Base-by-base conservation (phyloP, 176 grass and related monocot species). In the Phoenix roebelenii region DNA sequence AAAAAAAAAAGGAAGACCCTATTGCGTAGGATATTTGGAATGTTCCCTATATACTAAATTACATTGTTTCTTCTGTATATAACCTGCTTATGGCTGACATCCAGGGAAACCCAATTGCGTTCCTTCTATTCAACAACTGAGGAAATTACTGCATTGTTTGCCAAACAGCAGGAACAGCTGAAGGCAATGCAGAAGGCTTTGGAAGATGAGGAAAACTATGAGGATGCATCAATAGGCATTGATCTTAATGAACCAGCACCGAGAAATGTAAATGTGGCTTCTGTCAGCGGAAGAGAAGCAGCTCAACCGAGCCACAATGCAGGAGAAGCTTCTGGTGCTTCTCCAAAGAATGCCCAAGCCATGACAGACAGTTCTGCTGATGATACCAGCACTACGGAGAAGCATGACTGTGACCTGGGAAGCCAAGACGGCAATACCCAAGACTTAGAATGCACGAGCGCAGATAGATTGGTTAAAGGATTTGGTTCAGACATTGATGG, bases 111-210 rank as follows among this genome's bases (percentile, higher is more conserved):
- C 65, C 93, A 98, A 61, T 77, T 98, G 39, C 87, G 88, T 52
- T 60, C 93, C 50, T 98, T 98, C 71, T 98, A 98, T 79, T 89
- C 93, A 44, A 98, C 88, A 49, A 98, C 93, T 7, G 93, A 98
- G 77, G 88, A 89, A 76, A 98, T 92, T 5, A 85, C 87, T 67
- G 35, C 88, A 69, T 66, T 98, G 64, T 92, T 92, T 78, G 67
- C 74, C 5, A 89, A 88, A 79, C 93, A 98, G 56, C 93, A 98
- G 77, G 93, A 98, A 67, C 93, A 98, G 60, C 79, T 98, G 54
- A 98, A 92, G 75, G 93, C 93, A 51, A 92, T 98, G 93, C 88
- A 98, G 69, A 92, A 62, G 72, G 85, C 93, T 73, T 78, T 98
- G 71, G 93, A 98, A 70, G 93, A 98, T 49, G 93, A 92, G 60